These are phyloP conservation scores for Lunularia cruciata DNA, from an alignment of 225 moss, liverwort and hornwort species.

Conservation along the genomic window DNA sequence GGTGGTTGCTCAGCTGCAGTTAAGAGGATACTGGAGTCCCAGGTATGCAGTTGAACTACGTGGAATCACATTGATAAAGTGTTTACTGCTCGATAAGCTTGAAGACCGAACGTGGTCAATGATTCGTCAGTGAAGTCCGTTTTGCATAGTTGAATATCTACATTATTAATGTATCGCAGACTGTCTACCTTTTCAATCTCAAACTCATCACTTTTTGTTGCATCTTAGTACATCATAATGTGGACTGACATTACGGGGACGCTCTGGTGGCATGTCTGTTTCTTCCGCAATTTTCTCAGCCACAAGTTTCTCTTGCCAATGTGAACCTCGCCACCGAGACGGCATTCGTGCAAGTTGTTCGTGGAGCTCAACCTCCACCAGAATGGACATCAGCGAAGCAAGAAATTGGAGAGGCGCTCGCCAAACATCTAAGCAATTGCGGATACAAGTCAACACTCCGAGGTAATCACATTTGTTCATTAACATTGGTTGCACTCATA, in stretches of 20 bases:
- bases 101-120: too few relatives aligned
- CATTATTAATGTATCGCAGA: too few relatives aligned
- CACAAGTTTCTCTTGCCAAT: constrained; percentile 83
- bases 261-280: too few relatives aligned
- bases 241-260: too few relatives aligned
- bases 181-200: too few relatives aligned
- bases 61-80: too few relatives aligned
- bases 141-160: too few relatives aligned
- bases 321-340: constrained; percentile 98
- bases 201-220: too few relatives aligned
- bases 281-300: constrained; percentile 46
- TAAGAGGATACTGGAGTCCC: constrained; percentile 94
- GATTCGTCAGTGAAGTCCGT: too few relatives aligned
- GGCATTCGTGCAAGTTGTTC: constrained; percentile 73
- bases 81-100: too few relatives aligned
- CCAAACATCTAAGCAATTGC: constrained; percentile 90
- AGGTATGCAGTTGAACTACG: constrained; percentile 57
- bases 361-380: constrained; percentile 55
- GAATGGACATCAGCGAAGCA: constrained; percentile 68
- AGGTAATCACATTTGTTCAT: constrained; percentile 54
- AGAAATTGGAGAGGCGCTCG: constrained; percentile 77
- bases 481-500: too few relatives aligned
- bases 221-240: too few relatives aligned
- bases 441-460: constrained; percentile 91
- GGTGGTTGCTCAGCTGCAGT: constrained; percentile 99